These are phyloP conservation scores for Hygrophorus pudorinus DNA, from an alignment of 768 basidiomycete species.

Conservation along the genomic window DNA sequence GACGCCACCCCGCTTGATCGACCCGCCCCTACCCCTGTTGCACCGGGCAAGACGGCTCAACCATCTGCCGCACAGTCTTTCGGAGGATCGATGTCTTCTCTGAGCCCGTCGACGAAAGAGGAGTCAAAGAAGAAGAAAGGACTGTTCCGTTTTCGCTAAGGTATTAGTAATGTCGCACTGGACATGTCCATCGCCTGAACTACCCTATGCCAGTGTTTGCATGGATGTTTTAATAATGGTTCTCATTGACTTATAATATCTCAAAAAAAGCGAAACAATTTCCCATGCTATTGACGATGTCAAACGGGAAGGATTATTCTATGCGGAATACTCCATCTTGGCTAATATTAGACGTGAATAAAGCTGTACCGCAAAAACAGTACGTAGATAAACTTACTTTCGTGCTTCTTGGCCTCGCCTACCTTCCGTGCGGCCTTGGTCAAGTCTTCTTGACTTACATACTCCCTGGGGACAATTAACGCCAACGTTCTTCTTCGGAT, in stretches of 20 bases:
- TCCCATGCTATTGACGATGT: background rate
- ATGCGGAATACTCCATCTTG: constrained; percentile 45
- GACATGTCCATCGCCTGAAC: background rate
- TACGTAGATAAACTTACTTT: constrained; percentile 54
- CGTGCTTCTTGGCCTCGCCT: constrained; percentile 94
- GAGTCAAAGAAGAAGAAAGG: constrained; percentile 76
- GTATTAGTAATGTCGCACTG: too few species aligned
- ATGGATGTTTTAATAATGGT: too few species aligned
- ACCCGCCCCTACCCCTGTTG: constrained; percentile 24
- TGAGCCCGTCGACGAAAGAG: constrained; percentile 27
- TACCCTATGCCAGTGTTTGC: too few species aligned
- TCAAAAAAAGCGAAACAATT: constrained; percentile 9
- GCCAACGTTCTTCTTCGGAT: background rate
- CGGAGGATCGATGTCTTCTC: constrained; percentile 32
- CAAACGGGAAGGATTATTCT: constrained; percentile 11
- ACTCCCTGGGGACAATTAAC: constrained; percentile 45
- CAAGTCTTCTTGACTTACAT: constrained; percentile 88
- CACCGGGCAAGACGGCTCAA: constrained; percentile 27
- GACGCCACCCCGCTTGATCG: constrained; percentile 49
- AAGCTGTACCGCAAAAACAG: background rate
- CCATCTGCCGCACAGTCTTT: constrained; percentile 48
- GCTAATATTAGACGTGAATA: constrained; percentile 22
- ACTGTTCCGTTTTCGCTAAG: constrained; percentile 51
- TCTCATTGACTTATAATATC: background rate
- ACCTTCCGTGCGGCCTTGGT: constrained; percentile 95